These are phyloP conservation scores for Fibroporia radiculosa DNA, from an alignment of 768 basidiomycete species.

Conservation along the genomic window DNA sequence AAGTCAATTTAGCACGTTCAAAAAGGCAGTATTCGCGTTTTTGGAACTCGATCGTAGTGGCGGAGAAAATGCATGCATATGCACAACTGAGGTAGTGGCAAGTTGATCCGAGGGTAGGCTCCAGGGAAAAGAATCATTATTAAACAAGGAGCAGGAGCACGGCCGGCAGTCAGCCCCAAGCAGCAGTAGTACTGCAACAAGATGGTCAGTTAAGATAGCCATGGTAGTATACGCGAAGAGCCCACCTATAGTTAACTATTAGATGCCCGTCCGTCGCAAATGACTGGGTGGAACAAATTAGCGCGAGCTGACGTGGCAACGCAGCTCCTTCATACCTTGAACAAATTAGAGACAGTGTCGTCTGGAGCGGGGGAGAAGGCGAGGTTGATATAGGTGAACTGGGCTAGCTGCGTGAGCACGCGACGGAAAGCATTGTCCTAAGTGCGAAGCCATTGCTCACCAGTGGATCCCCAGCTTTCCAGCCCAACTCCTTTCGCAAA, in stretches of 20 bases:
- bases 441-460: conserved; percentile 37
- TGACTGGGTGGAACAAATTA: conserved; percentile 27
- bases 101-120: too few relatives aligned
- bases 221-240: background rate
- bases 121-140: too few relatives aligned
- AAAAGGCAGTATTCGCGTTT: too few relatives aligned
- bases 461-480: conserved; percentile 79
- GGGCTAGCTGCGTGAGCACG: background rate
- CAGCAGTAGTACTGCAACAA: conserved; percentile 43
- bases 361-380: conserved; percentile 74
- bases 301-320: background rate
- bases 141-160: too few relatives aligned
- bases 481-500: conserved; percentile 79
- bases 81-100: too few relatives aligned
- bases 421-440: too few relatives aligned
- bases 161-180: conserved; percentile 37
- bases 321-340: conserved; percentile 38
- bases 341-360: conserved; percentile 65
- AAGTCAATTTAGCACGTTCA: too few relatives aligned
- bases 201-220: background rate
- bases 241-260: conserved; percentile 61
- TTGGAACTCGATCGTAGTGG: too few relatives aligned
- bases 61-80: too few relatives aligned
- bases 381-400: conserved; percentile 77
- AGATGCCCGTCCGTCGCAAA: conserved; percentile 57